Percentiles rank a stretch among this genome's conserved stretches.
Evolutionary conservation across 2,329 filamentous ascomycete species (phyloP).

Genomic region (Coniosporium tulheliwenetii): DNA sequence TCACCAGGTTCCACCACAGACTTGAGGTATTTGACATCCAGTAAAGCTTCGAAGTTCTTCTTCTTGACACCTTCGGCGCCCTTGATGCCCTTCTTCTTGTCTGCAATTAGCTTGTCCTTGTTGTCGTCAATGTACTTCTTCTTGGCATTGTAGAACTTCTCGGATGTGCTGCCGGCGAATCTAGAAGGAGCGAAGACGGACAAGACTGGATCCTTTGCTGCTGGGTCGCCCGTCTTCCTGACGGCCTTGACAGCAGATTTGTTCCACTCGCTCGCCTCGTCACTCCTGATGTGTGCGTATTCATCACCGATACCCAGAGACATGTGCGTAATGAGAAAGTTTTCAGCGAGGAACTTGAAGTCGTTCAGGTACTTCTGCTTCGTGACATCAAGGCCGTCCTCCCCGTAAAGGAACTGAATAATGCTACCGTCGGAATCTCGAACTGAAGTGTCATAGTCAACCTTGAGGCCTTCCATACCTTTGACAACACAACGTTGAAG

Average conservation of each 20-base stretch:
- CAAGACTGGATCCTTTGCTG: conserved; percentile 59
- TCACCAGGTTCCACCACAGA: conserved; percentile 90
- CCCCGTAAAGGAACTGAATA: conserved; percentile 90
- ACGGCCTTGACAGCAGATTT: conserved; percentile 63
- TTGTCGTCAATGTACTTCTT: conserved; percentile 68
- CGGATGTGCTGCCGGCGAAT: conserved; percentile 74
- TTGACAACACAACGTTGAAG: conserved; percentile 95
- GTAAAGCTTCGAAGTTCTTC: conserved; percentile 67
- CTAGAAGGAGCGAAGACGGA: conserved; percentile 60
- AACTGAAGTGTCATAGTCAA: conserved; percentile 87
- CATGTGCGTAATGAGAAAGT: conserved; percentile 65
- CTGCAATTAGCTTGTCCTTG: conserved; percentile 40
- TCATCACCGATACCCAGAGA: conserved; percentile 51
- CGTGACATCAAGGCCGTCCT: conserved; percentile 86
- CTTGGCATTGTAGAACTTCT: conserved; percentile 62
- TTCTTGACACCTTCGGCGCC: conserved; percentile 33
- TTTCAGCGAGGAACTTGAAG: conserved; percentile 80
- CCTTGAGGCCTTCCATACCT: conserved; percentile 88
- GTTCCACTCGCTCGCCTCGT: conserved; percentile 46
- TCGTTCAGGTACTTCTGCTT: conserved; percentile 86
- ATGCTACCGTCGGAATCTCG: conserved; percentile 86
- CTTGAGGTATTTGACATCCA: conserved; percentile 84
- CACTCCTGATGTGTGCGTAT: conserved; percentile 42
- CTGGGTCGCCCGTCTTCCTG: conserved; percentile 53
- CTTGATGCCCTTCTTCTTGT: conserved; percentile 39